phyloP scores from a whole-genome alignment of 2,329 filamentous ascomycete genomes.

The Cercospora janseana region DNA sequence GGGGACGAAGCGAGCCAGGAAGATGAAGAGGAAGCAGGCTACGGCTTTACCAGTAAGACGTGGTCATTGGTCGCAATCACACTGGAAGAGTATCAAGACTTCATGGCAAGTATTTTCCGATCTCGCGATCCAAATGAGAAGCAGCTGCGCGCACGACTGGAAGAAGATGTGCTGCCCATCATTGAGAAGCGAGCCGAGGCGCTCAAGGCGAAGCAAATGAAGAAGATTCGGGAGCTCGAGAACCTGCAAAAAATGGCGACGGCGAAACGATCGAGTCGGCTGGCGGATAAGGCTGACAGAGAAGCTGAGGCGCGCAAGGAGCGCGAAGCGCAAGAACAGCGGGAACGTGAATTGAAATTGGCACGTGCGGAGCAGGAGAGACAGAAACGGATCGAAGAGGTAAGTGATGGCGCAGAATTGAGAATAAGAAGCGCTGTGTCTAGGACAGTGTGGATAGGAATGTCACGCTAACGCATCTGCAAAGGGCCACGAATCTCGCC shows the following conservation, averaged over 20 bases:
- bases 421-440: neutral
- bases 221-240: slow-evolving; percentile 75
- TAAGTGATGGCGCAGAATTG: slow-evolving; percentile 31
- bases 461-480: slow-evolving; percentile 27
- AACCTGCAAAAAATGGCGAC: slow-evolving; percentile 84
- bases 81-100: slow-evolving; percentile 69
- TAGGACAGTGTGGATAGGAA: slow-evolving; percentile 8
- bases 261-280: slow-evolving; percentile 87
- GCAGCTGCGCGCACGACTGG: slow-evolving; percentile 66
- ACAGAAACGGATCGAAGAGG: slow-evolving; percentile 64
- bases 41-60: slow-evolving; percentile 68
- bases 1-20: slow-evolving; percentile 31
- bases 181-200: slow-evolving; percentile 72
- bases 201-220: slow-evolving; percentile 68
- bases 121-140: slow-evolving; percentile 84
- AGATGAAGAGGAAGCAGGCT: slow-evolving; percentile 43
- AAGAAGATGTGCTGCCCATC: slow-evolving; percentile 77
- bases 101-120: slow-evolving; percentile 69
- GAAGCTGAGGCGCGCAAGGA: slow-evolving; percentile 71
- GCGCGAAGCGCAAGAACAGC: slow-evolving; percentile 67
- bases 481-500: slow-evolving; percentile 71
- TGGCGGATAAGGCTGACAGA: slow-evolving; percentile 77
- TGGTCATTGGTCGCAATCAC: slow-evolving; percentile 92
- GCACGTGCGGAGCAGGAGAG: slow-evolving; percentile 59
- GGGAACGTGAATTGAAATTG: slow-evolving; percentile 61